phyloP scores from a whole-genome alignment of 306 rosid genomes.

The Erythrophleum fordii region DNA sequence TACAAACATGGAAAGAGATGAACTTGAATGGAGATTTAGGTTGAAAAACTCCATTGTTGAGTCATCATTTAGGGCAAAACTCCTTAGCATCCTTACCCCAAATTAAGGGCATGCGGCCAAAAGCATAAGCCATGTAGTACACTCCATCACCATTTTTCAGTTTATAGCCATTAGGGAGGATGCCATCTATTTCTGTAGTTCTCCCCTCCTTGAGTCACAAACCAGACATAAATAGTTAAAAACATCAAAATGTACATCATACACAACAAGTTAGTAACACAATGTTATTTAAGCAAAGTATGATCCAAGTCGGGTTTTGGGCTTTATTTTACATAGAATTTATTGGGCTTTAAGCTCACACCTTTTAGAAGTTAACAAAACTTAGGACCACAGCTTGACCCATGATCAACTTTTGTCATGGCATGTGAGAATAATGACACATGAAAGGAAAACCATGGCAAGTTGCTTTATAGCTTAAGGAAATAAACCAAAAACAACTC shows the following conservation, averaged over 20 bases:
- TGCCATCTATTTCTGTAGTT: constrained; percentile 47
- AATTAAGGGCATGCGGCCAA: constrained; percentile 72
- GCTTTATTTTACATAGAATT: neutral
- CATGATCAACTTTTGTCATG: neutral
- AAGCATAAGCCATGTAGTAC: constrained; percentile 60
- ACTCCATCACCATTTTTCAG: constrained; percentile 71
- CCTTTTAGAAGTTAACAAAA: neutral
- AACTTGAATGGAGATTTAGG: constrained; percentile 79
- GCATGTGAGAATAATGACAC: neutral
- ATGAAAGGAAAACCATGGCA: neutral
- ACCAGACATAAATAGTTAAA: neutral
- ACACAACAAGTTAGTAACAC: neutral
- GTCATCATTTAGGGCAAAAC: constrained; percentile 78
- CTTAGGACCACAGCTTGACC: neutral
- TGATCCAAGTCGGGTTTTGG: neutral
- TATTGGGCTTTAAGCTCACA: neutral
- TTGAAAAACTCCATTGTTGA: constrained; percentile 57
- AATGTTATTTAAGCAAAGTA: neutral
- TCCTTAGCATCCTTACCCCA: constrained; percentile 78
- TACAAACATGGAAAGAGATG: constrained; percentile 70
- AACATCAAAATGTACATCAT: neutral
- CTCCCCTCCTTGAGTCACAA: constrained; percentile 61
- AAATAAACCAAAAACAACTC: neutral
- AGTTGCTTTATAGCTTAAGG: neutral
- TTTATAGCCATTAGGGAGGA: constrained; percentile 70